Evolutionary conservation across 2,329 filamentous ascomycete species (phyloP), one percentile per base, ranked within the genome.

Genomic region (Aureobasidium leucospermi): DNA sequence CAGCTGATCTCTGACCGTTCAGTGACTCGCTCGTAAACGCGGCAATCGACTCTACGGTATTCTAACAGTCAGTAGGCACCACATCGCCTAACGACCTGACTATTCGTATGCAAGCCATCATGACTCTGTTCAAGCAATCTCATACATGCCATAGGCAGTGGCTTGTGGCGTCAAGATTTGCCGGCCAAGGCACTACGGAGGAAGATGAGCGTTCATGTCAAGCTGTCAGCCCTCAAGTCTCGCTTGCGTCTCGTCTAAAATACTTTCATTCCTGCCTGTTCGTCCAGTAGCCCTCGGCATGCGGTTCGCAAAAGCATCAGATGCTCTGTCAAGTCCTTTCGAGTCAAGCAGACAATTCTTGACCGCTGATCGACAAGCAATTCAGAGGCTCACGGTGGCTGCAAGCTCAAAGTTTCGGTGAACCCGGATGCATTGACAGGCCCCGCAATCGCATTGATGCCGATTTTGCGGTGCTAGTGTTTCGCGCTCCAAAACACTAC

Each of bases 101-200:
- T 36, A 6, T 31, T 43, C 9, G 15, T 4, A 28, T 16, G 51
- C 19, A 13, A 41, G 15, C 9, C 29, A 36, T 36, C 39, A 45
- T 45, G 39, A 56, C 28, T 45, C 41, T 36, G n/a, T n/a, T 13
- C 19, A n/a, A 45, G 41, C 52, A 45, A 56, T 56, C 32, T 43
- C 41, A 36, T 42, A 23, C 41, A 39, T 39, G 36, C 39, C 49
- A 42, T 29, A 28, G n/a, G 10, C 11, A 55, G 16, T 32, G 42
- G 43, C 31, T 58, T 58, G 55, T 57, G 55, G 55, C 42, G 42
- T 58, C 42, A 47, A 57, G 51, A 55, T 56, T 56, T 45, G 15
- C 23, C 42, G 51, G 48, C 51, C 51, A 34, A 56, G 52, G 39
- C 38, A 46, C 42, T 57, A 57, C 42, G 39, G 39, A 45, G 28